Evolutionary conservation across 2,329 filamentous ascomycete species (phyloP).

Genomic region (Mycogone perniciosa): DNA sequence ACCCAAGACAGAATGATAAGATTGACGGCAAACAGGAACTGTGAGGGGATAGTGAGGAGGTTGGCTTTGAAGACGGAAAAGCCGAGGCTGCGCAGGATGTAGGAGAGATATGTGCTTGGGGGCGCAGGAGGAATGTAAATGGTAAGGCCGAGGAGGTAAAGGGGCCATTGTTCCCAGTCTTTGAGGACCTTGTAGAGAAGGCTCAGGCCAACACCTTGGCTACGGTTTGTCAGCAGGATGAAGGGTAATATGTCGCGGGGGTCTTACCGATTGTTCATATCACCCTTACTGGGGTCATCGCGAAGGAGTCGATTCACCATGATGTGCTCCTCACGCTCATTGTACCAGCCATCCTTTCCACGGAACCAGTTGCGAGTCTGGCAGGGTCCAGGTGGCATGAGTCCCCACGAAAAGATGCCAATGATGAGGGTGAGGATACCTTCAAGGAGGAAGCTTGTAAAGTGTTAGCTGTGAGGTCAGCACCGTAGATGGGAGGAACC

Average conservation of each 20-base stretch:
- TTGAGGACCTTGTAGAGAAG: constrained; percentile 41
- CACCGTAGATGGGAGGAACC: constrained; percentile 10
- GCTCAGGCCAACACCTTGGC: constrained; percentile 42
- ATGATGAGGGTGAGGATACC: constrained; percentile 35
- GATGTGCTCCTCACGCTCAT: constrained; percentile 46
- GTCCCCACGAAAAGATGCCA: constrained; percentile 37
- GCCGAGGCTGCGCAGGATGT: constrained; percentile 43
- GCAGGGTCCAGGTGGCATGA: constrained; percentile 40
- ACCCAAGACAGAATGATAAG: constrained; percentile 41
- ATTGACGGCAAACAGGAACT: constrained; percentile 32
- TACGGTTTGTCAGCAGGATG: constrained; percentile 10
- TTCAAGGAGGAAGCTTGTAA: constrained; percentile 31
- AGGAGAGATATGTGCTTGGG: constrained; percentile 44
- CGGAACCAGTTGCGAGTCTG: constrained; percentile 51
- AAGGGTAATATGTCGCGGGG: rapidly evolving
- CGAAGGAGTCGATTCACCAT: constrained; percentile 51
- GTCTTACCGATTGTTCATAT: constrained; percentile 48
- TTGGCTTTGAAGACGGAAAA: constrained; percentile 45
- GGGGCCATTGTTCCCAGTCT: constrained; percentile 51
- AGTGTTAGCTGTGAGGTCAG: constrained; percentile 39
- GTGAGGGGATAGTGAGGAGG: constrained; percentile 48
- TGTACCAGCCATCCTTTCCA: constrained; percentile 50
- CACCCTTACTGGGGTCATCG: constrained; percentile 47
- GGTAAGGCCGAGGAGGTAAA: constrained; percentile 45
- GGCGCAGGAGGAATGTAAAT: constrained; percentile 43